Evolutionary conservation across 2,329 filamentous ascomycete species (phyloP).

Genomic region (Leptodontidium sp.): DNA sequence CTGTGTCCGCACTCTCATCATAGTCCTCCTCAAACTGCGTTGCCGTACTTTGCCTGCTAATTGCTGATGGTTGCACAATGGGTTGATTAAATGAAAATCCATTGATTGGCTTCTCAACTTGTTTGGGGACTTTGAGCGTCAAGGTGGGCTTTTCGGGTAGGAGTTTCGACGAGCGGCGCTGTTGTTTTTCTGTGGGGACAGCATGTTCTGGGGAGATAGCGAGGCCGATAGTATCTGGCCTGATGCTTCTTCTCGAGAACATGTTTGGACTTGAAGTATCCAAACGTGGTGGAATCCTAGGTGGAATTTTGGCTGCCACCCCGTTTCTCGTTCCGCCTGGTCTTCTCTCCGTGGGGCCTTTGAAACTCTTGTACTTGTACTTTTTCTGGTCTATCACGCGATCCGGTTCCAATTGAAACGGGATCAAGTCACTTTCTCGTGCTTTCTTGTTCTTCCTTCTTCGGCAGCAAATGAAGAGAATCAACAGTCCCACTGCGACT

Average conservation of each 20-base stretch:
- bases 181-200: constrained; percentile 22
- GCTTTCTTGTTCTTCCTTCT: constrained; percentile 42
- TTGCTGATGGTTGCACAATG: constrained; percentile 22
- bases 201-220: constrained; percentile 43
- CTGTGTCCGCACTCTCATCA: constrained; percentile 33
- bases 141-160: constrained; percentile 45
- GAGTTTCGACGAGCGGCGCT: constrained; percentile 41
- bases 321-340: constrained; percentile 40
- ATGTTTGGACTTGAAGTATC: constrained; percentile 43
- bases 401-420: constrained; percentile 43
- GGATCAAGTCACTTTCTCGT: constrained; percentile 46
- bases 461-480: constrained; percentile 48
- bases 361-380: constrained; percentile 30
- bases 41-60: constrained; percentile 41
- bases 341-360: constrained; percentile 32
- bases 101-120: constrained; percentile 19
- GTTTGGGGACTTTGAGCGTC: constrained; percentile 40
- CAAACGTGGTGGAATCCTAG: constrained; percentile 39
- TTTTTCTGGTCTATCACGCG: constrained; percentile 35
- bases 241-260: constrained; percentile 45
- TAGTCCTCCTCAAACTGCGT: constrained; percentile 47
- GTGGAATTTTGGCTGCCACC: constrained; percentile 37
- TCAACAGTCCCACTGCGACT: constrained; percentile 57
- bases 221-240: constrained; percentile 43
- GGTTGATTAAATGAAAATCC: constrained; percentile 30